Evolutionary conservation across 1,284 basidiomycete genomes (phyloP), one percentile per base, ranked within the genome.

Genomic region (Trichosporon coremiiforme): DNA sequence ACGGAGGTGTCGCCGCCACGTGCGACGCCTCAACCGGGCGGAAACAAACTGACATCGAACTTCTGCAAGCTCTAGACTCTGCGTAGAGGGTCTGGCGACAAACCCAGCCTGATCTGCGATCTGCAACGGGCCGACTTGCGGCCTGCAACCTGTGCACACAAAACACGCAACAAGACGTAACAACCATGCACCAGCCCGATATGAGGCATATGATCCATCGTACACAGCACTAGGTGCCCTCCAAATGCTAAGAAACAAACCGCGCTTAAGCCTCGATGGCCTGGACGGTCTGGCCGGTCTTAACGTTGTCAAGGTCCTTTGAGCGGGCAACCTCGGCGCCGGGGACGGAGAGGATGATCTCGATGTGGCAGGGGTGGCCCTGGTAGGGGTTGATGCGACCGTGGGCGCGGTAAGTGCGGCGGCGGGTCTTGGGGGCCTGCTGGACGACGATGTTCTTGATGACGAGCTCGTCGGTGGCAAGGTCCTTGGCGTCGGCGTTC

Each of bases 341-440:
- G 66, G 88, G 85, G 73, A 90, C 90, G 68, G 89, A 86, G 74
- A 97, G 89, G 83, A 97, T 93, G 83, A 97, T 86, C 84, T 99
- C 97, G 77, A 99, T 91, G 84, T 99, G 97, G 85, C 90, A 91
- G 68, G 94, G 94, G 87, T 92, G 90, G 68, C 93, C 92, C 85
- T 94, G 91, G 87, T 92, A 92, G 67, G 91, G 91, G 86, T 92
- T 93, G 85, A 93, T 95, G 80, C 93, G 91, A 90, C 93, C 93
- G 85, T 95, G 94, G 67, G 97, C 97, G 86, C 97, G 95, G 90
- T 97, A 99, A 77, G 97, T 99, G 84, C 97, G 93, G 82, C 97
- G 94, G 85, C 94, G 94, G 84, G 97, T 99, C 94, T 99, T 99
- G 75, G 96, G 97, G 76, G 97, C 97, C 87, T 99, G 96, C 85